phyloP scores from a whole-genome alignment of 305 asterid genomes.

The Rubia peregrina region DNA sequence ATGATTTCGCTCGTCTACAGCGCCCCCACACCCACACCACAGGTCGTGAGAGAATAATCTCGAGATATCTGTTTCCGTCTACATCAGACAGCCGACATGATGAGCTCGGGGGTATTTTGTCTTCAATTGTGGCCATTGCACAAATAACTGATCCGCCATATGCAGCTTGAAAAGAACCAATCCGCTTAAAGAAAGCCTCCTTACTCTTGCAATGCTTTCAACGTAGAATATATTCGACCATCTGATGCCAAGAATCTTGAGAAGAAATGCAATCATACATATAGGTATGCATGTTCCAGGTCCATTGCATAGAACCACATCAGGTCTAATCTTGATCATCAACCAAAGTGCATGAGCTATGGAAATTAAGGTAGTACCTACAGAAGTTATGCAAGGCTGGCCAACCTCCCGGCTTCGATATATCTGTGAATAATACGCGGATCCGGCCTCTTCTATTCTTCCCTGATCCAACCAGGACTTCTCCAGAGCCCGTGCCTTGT shows the following conservation, averaged over 20 bases:
- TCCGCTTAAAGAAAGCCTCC: conserved; percentile 76
- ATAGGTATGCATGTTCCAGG: conserved; percentile 92
- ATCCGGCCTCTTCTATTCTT: conserved; percentile 30
- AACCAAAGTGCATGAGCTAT: conserved; percentile 71
- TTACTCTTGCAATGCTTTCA: conserved; percentile 93
- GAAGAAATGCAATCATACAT: conserved; percentile 58
- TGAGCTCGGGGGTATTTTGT: conserved; percentile 63
- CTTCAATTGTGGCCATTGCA: conserved; percentile 87
- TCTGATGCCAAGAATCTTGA: conserved; percentile 70
- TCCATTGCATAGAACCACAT: conserved; percentile 91
- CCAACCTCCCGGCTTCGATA: conserved; percentile 93
- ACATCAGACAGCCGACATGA: conserved; percentile 33
- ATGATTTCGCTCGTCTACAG: not conserved
- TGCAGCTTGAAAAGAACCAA: conserved; percentile 68
- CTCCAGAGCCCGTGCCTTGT: conserved; percentile 67
- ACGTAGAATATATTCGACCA: conserved; percentile 86
- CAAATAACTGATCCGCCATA: conserved; percentile 81
- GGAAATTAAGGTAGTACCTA: conserved; percentile 74
- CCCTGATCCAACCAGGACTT: conserved; percentile 52
- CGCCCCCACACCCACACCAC: not conserved
- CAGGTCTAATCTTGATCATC: conserved; percentile 82
- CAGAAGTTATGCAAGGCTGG: conserved; percentile 74
- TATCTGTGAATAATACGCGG: conserved; percentile 60
- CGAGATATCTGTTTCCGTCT: not conserved
- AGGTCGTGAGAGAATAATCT: not conserved